A percentile compares a stretch with the other conserved stretches of the same genome.
Evolutionary conservation across 768 basidiomycete genomes (phyloP).

Genomic region (Podaxis rugospora): DNA sequence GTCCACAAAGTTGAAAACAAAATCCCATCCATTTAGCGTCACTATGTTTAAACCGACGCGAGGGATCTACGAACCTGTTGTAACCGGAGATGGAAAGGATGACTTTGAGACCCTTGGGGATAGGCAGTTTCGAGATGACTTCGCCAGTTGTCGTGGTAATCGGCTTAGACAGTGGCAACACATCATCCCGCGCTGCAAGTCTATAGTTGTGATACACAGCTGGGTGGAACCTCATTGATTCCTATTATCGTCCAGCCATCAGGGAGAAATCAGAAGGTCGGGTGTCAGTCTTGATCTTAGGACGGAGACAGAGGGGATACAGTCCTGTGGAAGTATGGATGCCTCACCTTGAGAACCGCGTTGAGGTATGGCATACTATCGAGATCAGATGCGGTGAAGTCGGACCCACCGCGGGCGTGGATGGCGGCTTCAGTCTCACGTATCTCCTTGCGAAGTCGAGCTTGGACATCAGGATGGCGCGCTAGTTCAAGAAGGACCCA

Average conservation of each 20-base stretch:
- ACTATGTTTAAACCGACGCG: neutral
- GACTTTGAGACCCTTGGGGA: conserved; percentile 48
- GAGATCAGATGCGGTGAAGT: conserved; percentile 38
- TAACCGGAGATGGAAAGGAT: conserved; percentile 48
- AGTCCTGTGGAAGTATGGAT: conserved; percentile 7
- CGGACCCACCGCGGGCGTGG: conserved; percentile 30
- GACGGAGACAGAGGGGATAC: neutral
- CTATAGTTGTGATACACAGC: conserved; percentile 30
- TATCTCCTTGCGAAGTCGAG: conserved; percentile 58
- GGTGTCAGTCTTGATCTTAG: neutral
- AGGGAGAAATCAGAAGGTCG: neutral
- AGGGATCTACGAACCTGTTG: conserved; percentile 36
- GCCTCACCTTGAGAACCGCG: conserved; percentile 40
- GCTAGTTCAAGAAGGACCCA: conserved; percentile 66
- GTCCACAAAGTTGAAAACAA: neutral
- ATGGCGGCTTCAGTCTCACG: conserved; percentile 31
- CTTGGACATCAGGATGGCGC: conserved; percentile 53
- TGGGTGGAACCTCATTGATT: conserved; percentile 42
- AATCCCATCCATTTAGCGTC: neutral
- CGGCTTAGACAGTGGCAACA: conserved; percentile 52
- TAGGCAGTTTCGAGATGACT: conserved; percentile 38
- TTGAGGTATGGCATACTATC: conserved; percentile 46
- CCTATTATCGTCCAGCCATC: conserved; percentile 25
- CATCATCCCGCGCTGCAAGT: conserved; percentile 46
- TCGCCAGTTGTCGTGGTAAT: conserved; percentile 42